A percentile compares a stretch with the other conserved stretches of the same genome.
These are phyloP conservation scores for Lactuca saligna DNA, from an alignment of 129 eudicot genomes.

Conservation along the genomic window DNA sequence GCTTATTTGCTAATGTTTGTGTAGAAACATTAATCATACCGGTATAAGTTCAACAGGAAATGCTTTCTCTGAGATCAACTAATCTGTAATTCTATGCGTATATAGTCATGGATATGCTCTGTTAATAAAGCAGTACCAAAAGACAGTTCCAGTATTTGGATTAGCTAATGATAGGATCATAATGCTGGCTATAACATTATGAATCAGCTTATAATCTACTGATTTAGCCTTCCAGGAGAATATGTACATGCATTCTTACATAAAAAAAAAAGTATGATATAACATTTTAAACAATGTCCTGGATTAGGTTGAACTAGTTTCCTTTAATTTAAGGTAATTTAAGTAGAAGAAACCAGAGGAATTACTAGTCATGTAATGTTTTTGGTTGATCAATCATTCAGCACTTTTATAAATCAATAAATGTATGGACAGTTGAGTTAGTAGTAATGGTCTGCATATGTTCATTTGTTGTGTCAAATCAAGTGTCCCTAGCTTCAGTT, in stretches of 20 bases:
- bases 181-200: slow-evolving; percentile 3
- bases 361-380: not conserved
- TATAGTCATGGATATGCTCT: slow-evolving; percentile 10
- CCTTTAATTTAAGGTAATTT: slow-evolving; percentile 6
- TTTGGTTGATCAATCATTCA: not conserved
- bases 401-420: not conserved
- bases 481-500: not conserved
- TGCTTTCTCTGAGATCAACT: not conserved
- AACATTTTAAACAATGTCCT: slow-evolving; percentile 7
- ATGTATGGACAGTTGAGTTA: not conserved
- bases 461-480: not conserved
- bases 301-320: slow-evolving; percentile 6
- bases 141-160: not conserved
- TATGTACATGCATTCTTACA: not conserved
- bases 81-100: not conserved
- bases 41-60: not conserved
- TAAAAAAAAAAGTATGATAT: not conserved
- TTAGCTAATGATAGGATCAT: slow-evolving; percentile 5
- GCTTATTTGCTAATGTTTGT: slow-evolving; percentile 11
- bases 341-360: slow-evolving; percentile 1
- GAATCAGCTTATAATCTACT: slow-evolving; percentile 11
- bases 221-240: slow-evolving; percentile 12
- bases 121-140: slow-evolving; percentile 11
- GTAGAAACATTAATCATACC: slow-evolving; percentile 3
- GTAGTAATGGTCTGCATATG: slow-evolving; percentile 8